Conservation (phyloP, 352 stramenopile genomes). For the Pythium aristosporum region DNA sequence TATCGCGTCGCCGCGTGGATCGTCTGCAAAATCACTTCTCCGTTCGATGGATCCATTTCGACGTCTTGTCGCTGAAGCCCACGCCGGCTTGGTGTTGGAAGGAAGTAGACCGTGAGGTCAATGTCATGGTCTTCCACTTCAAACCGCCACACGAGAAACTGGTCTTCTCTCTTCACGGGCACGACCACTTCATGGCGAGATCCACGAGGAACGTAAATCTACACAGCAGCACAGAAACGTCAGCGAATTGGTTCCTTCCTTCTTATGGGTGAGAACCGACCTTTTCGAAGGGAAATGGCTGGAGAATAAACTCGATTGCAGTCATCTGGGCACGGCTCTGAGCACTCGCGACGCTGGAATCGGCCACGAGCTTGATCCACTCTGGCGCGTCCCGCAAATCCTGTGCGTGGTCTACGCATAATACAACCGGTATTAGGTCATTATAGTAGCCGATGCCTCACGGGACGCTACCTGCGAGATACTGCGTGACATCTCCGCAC, state of each 20-base stretch:
- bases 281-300: slow-evolving; percentile 76
- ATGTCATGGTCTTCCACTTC: slow-evolving; percentile 82
- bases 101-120: slow-evolving; percentile 71
- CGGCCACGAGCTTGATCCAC: slow-evolving; percentile 60
- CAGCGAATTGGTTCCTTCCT: not conserved
- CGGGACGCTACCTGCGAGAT: slow-evolving; percentile 35
- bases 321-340: slow-evolving; percentile 65
- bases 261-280: slow-evolving; percentile 28
- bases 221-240: not conserved
- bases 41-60: slow-evolving; percentile 10
- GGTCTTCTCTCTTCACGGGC: slow-evolving; percentile 35
- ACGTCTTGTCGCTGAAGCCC: slow-evolving; percentile 3
- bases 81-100: slow-evolving; percentile 30
- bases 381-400: slow-evolving; percentile 38
- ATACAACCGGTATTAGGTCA: not conserved
- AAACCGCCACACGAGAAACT: slow-evolving; percentile 84
- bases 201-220: slow-evolving; percentile 35
- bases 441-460: not conserved
- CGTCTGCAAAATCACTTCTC: slow-evolving; percentile 43
- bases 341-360: slow-evolving; percentile 43
- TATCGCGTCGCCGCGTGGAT: slow-evolving; percentile 70
- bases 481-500: slow-evolving; percentile 63
- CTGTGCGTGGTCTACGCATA: slow-evolving; percentile 1
- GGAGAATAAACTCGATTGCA: slow-evolving; percentile 80
- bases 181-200: slow-evolving; percentile 63